Conservation (phyloP, 768 basidiomycete species). For the Filobasidium floriforme region DNA sequence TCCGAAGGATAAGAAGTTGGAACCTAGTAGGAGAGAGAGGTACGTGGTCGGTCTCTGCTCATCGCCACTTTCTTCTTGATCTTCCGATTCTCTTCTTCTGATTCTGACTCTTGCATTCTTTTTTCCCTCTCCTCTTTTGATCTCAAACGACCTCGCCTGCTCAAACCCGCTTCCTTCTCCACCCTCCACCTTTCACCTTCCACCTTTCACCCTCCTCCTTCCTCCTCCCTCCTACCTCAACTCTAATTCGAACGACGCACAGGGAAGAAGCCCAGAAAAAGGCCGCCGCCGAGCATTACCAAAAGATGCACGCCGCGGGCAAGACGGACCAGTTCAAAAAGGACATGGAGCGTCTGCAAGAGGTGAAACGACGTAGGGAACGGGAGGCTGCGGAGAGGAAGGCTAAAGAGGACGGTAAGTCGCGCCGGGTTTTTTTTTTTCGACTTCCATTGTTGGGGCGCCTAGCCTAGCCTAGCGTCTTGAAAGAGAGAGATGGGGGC, state of each 20-base stretch:
- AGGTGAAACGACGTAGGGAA: constrained; percentile 80
- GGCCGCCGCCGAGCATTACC: constrained; percentile 77
- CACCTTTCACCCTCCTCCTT: not conserved
- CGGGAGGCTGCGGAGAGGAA: constrained; percentile 77
- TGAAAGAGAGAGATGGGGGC: not conserved
- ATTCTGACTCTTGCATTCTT: no score
- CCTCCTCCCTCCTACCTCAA: not conserved
- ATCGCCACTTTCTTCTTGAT: no score
- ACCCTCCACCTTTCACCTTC: no score
- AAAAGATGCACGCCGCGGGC: constrained; percentile 67
- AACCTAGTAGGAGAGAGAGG: constrained; percentile 42
- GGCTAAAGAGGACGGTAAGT: constrained; percentile 76
- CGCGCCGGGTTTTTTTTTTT: no score
- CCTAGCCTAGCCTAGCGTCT: not conserved
- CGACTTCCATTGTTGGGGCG: no score
- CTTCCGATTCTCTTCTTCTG: no score
- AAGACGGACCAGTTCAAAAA: constrained; percentile 86
- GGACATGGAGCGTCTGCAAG: constrained; percentile 75
- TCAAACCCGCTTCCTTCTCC: no score
- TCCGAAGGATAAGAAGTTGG: constrained; percentile 12
- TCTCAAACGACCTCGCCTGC: no score
- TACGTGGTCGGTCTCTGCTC: constrained; percentile 29
- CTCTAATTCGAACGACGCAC: not conserved
- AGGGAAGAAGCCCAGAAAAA: constrained; percentile 90
- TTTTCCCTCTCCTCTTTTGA: no score